Conservation (phyloP, 2,329 filamentous ascomycete species). For the Cladophialophora exuberans region DNA sequence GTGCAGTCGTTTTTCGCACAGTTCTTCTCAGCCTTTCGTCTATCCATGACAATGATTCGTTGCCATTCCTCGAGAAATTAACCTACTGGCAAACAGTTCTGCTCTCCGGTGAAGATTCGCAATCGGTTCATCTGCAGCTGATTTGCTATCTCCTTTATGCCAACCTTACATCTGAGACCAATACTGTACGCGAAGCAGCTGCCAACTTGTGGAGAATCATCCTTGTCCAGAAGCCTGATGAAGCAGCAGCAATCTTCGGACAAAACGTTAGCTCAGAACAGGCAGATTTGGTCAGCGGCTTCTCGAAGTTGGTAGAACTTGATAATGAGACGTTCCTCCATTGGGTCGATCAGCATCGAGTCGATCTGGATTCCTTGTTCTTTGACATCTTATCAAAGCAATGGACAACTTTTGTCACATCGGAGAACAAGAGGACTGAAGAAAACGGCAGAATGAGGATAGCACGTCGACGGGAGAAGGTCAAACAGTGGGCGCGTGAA, state of each 20-base stretch:
- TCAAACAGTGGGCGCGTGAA: constrained; percentile 78
- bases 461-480: constrained; percentile 75
- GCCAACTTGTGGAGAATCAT: constrained; percentile 89
- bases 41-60: constrained; percentile 70
- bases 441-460: constrained; percentile 73
- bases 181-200: constrained; percentile 71
- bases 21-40: constrained; percentile 82
- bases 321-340: constrained; percentile 85
- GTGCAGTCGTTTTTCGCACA: constrained; percentile 75
- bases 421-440: constrained; percentile 79
- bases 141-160: constrained; percentile 93
- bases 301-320: constrained; percentile 81
- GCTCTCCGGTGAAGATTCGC: constrained; percentile 73
- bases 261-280: constrained; percentile 73
- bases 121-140: constrained; percentile 80
- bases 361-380: constrained; percentile 79
- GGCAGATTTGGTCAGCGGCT: constrained; percentile 71
- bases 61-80: constrained; percentile 78
- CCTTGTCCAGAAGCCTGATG: constrained; percentile 87
- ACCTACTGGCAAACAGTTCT: constrained; percentile 96
- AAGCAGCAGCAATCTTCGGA: constrained; percentile 73
- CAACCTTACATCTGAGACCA: constrained; percentile 74
- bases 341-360: constrained; percentile 84
- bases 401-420: constrained; percentile 85
- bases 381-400: constrained; percentile 76